Base-by-base conservation (phyloP, 768 basidiomycete genomes). In the Phylloporus sp. region DNA sequence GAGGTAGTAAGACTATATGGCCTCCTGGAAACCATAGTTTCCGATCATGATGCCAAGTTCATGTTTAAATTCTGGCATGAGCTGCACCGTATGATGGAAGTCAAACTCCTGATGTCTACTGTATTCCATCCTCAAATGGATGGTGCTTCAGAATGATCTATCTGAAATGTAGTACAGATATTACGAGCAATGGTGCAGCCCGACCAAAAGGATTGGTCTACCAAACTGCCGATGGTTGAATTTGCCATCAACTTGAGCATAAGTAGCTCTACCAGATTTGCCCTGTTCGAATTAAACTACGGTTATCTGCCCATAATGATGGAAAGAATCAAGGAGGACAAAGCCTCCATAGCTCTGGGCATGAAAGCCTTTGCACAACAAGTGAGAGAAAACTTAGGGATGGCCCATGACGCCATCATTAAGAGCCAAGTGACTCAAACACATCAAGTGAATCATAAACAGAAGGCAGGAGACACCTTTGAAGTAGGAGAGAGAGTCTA, bases 11-110 rank as follows among this genome's bases (percentile, higher is more conserved):
- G 27, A 28, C 27, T 28, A 28, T 13, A 28, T 10, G 27, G 27
- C 9, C 27, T 28, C 4, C 27, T 13, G 9, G 27, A 28, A 13
- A 28, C 27, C 5, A 28, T 28, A 10, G 48, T 60, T 20, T 52
- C 44, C 14, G 64, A 71, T 34, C 38, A 60, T 8, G 67, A 65
- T 33, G 37, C 58, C 1, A 50, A 59, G 11, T 70, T 69, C 48
- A 69, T 62, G 5, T 59, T 53, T 2, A 21, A 6, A 1, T 69
- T 70, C 36, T 57, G 52, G 56, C 18, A n/a, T 6, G 31, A 48
- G 8, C 42, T 58, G 2, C 50, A 54, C 38, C 3, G 39, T 5
- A 38, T 57, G 11, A 48, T 54, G 1, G 54, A 45, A 18, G 35
- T 41, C 2, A 48, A 53, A 23, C 29, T 51, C 4, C 27, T 28